These are phyloP conservation scores for Herpetomonas samuelpessoai DNA, from an alignment of 208 protist genomes.

Conservation along the genomic window DNA sequence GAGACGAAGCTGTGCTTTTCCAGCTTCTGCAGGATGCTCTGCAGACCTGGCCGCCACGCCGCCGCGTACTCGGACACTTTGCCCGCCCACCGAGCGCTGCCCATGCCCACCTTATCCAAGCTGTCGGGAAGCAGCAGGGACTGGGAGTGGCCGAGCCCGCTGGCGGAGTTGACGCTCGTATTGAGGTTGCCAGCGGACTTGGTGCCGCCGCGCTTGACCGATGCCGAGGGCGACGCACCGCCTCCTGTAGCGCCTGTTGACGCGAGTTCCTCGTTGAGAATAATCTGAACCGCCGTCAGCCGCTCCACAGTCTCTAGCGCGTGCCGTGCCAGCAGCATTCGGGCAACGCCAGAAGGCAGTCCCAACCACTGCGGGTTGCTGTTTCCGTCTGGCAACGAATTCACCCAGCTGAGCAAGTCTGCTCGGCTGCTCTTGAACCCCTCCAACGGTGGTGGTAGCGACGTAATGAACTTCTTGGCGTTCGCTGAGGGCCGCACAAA, in stretches of 20 bases:
- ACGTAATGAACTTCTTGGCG: slow-evolving; percentile 3
- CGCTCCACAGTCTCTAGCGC: slow-evolving; percentile 66
- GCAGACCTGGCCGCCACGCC: slow-evolving; percentile 29
- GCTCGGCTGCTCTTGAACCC: slow-evolving; percentile 23
- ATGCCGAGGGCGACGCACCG: background rate
- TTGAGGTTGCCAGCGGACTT: background rate
- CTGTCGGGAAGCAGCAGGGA: background rate
- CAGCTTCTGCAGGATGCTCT: slow-evolving; percentile 15
- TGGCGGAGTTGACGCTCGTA: background rate
- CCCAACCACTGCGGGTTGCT: slow-evolving; percentile 91
- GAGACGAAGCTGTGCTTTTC: slow-evolving; percentile 29
- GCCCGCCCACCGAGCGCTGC: slow-evolving; percentile 38
- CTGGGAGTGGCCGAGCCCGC: background rate
- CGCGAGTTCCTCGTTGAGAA: slow-evolving; percentile 55
- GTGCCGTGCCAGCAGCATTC: slow-evolving; percentile 68
- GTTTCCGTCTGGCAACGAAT: slow-evolving; percentile 65
- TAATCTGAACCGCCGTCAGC: slow-evolving; percentile 53
- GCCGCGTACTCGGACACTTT: slow-evolving; percentile 48
- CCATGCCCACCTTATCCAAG: slow-evolving; percentile 11
- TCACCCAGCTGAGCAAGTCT: slow-evolving; percentile 90
- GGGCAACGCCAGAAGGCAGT: slow-evolving; percentile 87
- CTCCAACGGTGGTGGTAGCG: slow-evolving; percentile 18
- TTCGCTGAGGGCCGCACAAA: slow-evolving; percentile 15
- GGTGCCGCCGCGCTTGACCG: background rate
- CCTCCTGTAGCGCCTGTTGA: background rate